Evolutionary conservation across 108 stramenopile genomes (phyloP), one percentile per base, ranked within the genome.

Genomic region (Cyclotella atomus): DNA sequence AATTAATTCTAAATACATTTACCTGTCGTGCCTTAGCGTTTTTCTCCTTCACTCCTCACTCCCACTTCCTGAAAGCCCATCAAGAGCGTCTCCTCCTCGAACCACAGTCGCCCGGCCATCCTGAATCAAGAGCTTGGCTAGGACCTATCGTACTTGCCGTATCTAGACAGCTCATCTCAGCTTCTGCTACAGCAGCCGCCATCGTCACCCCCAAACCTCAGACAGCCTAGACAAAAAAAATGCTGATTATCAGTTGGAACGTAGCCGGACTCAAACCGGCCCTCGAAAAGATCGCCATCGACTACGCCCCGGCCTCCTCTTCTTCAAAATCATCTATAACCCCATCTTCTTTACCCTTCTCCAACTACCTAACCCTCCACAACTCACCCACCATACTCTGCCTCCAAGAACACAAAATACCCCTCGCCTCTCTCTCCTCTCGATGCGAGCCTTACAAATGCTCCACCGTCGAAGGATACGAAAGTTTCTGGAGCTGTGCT

Each of bases 371-470:
- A 25, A 53, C 66, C 33, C 88, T 87, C 1, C 90, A 95, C 70
- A 59, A 57, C 43, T 15, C 68, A 21, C 75, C 85, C 7, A 90
- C 93, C 77, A 93, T 97, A 59, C 53, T 95, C 33, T 94, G 95
- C 73, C 47, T 97, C 21, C 97, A 97, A 71, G 97, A 97, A 66
- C 88, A 90, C 62, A 97, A 97, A 79, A 90, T 97, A 53, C 91
- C 89, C 7, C 68, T 66, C 23, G 45, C 76, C 0, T 79, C 84
- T 68, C 81, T 97, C 3, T 80, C 87, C 30, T 82, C 79, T 29
- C 82, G 91, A 8, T 69, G 76, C 17, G 90, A 92, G 69, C 92
- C 91, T 21, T 52, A 81, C 46, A 73, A 75, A 5, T 90, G 89
- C 45, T 78, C 91, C 21, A 62, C 62, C 19, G 41, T 91, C 7